Percentiles rank a stretch among this genome's conserved stretches.
phyloP scores from a whole-genome alignment of 2,329 filamentous ascomycete genomes.

The Talaromyces atroroseus region DNA sequence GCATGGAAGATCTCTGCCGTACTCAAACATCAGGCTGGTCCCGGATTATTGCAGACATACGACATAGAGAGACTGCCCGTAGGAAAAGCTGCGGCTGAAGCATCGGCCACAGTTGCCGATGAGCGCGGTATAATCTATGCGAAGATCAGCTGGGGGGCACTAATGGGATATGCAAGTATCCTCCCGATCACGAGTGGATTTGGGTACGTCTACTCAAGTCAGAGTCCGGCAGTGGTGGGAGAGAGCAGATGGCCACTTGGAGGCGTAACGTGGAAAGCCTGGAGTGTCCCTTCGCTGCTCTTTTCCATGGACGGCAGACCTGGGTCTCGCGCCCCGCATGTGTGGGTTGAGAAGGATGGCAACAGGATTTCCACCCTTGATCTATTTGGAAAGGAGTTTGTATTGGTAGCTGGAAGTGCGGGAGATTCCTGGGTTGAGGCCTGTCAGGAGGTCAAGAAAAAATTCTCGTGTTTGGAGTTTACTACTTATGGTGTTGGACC shows the following conservation, averaged over 20 bases:
- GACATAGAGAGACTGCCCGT: conserved; percentile 4
- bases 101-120: conserved; percentile 5
- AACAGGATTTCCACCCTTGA: conserved; percentile 5
- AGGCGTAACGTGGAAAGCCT: conserved; percentile 9
- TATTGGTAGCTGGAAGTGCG: conserved; percentile 5
- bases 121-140: conserved; percentile 3
- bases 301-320: conserved; percentile 10
- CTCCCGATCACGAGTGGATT: not conserved
- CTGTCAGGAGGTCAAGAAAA: not conserved
- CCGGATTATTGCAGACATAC: conserved; percentile 8
- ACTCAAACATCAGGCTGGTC: conserved; percentile 34
- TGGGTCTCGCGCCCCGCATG: conserved; percentile 8
- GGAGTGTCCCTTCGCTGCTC: conserved; percentile 5
- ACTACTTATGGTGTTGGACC: not conserved
- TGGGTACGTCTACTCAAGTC: conserved; percentile 8
- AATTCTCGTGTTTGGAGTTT: not conserved
- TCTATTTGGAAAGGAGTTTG: conserved; percentile 6
- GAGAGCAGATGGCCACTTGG: conserved; percentile 5
- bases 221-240: conserved; percentile 3
- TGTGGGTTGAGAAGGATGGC: conserved; percentile 8
- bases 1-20: conserved; percentile 52
- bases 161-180: conserved; percentile 1
- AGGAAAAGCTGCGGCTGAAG: conserved; percentile 8
- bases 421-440: conserved; percentile 4
- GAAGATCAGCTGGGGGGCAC: not conserved